phyloP scores from a whole-genome alignment of 352 stramenopile species.

The Globisporangium nodosum region DNA sequence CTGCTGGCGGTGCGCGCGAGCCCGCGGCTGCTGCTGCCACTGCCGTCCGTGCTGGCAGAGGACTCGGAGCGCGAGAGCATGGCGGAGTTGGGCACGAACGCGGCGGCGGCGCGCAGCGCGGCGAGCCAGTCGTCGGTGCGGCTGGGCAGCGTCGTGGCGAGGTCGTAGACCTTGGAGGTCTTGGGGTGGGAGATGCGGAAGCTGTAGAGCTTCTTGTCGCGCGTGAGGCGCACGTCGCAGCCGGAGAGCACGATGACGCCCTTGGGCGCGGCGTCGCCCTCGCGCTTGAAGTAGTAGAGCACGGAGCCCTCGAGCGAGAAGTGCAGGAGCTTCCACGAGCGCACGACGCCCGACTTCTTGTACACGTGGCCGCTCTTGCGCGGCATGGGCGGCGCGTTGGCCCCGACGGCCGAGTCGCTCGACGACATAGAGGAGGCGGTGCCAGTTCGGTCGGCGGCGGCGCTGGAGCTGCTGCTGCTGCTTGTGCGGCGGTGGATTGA shows the following conservation, averaged over 20 bases:
- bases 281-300: slow-evolving; percentile 72
- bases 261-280: slow-evolving; percentile 50
- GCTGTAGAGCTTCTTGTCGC: slow-evolving; percentile 68
- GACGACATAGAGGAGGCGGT: not conserved
- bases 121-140: slow-evolving; percentile 59
- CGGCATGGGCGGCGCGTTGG: slow-evolving; percentile 1
- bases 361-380: slow-evolving; percentile 56
- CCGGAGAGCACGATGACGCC: slow-evolving; percentile 65
- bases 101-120: slow-evolving; percentile 32
- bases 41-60: slow-evolving; percentile 1
- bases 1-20: not conserved
- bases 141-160: slow-evolving; percentile 48
- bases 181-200: slow-evolving; percentile 71
- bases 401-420: slow-evolving; percentile 1
- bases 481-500: not conserved
- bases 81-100: slow-evolving; percentile 15
- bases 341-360: slow-evolving; percentile 54
- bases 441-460: not conserved
- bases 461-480: not conserved
- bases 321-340: slow-evolving; percentile 59
- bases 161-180: slow-evolving; percentile 62
- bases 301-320: slow-evolving; percentile 60
- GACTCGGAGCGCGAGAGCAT: slow-evolving; percentile 9
- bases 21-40: not conserved
- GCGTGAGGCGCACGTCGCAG: slow-evolving; percentile 40